Evolutionary conservation across 2,329 filamentous ascomycete genomes (phyloP).

Genomic region (Sporothrix phasma): DNA sequence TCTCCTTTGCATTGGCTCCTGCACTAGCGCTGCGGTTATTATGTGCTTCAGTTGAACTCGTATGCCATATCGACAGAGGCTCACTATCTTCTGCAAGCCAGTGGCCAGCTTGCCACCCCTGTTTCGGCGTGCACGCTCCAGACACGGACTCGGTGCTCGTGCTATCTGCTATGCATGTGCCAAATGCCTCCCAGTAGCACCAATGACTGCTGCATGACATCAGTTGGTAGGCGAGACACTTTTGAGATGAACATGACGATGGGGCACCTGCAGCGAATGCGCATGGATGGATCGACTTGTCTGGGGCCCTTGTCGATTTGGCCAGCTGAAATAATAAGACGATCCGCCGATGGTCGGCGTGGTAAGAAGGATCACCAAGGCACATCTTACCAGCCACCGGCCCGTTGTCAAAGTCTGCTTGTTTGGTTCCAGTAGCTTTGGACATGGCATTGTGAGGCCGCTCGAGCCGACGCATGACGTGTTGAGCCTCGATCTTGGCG

Average conservation of each 20-base stretch:
- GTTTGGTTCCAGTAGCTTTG: background rate
- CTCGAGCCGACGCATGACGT: background rate
- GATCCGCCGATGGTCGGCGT: background rate
- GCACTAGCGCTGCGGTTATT: too few species aligned
- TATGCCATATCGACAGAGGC: background rate
- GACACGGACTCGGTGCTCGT: too few species aligned
- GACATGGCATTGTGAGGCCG: background rate
- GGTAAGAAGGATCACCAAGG: background rate
- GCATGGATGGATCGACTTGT: background rate
- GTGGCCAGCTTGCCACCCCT: background rate
- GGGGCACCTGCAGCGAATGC: background rate
- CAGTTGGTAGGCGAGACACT: background rate
- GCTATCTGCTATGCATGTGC: too few species aligned
- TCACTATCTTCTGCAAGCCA: background rate
- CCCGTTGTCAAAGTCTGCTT: background rate
- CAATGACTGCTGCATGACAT: slow-evolving; percentile 5
- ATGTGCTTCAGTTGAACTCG: background rate
- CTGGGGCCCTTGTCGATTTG: background rate
- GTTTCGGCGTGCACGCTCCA: background rate
- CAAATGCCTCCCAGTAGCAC: background rate
- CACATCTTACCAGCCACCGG: background rate
- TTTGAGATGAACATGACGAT: background rate
- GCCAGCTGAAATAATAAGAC: background rate
- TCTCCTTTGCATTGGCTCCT: background rate
- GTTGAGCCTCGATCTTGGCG: background rate